A percentile compares a stretch with the other conserved stretches of the same genome.
Conservation (phyloP, 1,284 basidiomycete genomes). For the Violaceomyces palustris region DNA sequence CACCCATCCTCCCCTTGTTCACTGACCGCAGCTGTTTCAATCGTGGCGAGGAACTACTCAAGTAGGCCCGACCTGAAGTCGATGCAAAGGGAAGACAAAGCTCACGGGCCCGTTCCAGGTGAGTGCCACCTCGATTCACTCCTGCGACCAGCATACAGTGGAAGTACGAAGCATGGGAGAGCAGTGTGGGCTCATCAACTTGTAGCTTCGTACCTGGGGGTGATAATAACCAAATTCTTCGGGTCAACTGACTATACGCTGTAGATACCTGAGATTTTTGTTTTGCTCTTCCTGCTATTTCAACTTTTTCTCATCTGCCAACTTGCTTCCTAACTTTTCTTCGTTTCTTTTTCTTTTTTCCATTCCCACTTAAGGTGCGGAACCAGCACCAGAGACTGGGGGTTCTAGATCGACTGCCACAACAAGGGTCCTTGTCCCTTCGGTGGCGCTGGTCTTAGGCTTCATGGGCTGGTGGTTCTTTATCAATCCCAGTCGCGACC, state of each 20-base stretch:
- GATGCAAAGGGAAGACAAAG: conserved; percentile 9
- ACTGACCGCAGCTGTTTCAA: too few species aligned
- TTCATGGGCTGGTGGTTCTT: conserved; percentile 39
- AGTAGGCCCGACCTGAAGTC: conserved; percentile 23
- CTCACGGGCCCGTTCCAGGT: conserved; percentile 15
- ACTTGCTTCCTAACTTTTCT: too few species aligned
- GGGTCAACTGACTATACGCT: too few species aligned
- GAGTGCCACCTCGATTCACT: background rate
- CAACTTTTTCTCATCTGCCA: too few species aligned
- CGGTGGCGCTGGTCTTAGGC: conserved; percentile 15
- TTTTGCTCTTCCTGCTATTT: too few species aligned
- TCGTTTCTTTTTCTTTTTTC: background rate
- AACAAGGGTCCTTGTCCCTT: conserved; percentile 22
- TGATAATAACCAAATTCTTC: background rate
- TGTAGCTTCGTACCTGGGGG: background rate
- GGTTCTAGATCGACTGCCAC: conserved; percentile 16
- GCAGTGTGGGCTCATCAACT: background rate
- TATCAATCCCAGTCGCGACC: conserved; percentile 18
- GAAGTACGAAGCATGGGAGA: background rate
- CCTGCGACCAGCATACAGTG: background rate
- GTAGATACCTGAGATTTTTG: too few species aligned
- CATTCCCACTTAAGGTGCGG: conserved; percentile 7
- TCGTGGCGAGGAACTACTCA: too few species aligned
- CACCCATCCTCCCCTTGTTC: too few species aligned
- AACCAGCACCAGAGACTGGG: conserved; percentile 22